Evolutionary conservation across 768 basidiomycete species (phyloP), one percentile per base, ranked within the genome.

Genomic region (Boletus rubroflammeus): DNA sequence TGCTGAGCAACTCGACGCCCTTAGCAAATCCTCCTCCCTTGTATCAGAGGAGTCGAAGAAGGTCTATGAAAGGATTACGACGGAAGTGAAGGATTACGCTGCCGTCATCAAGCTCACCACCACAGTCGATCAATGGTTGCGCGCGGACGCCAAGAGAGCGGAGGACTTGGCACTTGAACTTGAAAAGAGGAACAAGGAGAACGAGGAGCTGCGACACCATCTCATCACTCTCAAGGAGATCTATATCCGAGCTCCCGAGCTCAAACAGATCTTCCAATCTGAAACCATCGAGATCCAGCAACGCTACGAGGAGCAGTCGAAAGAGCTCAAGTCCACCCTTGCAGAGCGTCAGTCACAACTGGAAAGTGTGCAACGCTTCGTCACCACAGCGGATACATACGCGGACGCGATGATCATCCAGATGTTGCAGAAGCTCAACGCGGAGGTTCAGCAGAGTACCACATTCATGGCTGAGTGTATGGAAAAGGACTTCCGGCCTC

Each of bases 261-360:
- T 53, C 31, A 47, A 58, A 14, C 51, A 59, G 9, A 50, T 59
- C 10, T 59, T 59, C 48, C 51, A 51, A 17, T 59, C 56, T 23
- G 32, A 58, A 32, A 50, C 48, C 3, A 19, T 59, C 46, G 48
- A 59, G 17, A 47, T 51, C 15, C 35, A 35, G 21, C 39, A 8
- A 41, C 56, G 25, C 14, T 19, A 31, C 10, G 56, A 59, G 15
- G 38, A 53, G 9, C 26, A 59, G 28, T 38, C 39, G 11, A 26
- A 3, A 17, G 21, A 5, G 32, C 13, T 54, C 40, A 35, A 25
- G n/a, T 13, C 26, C 32, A 28, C 53, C 17, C 32, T 50, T 21
- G 36, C 26, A 15, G 55, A 57, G 17, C 41, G 38, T 21, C 55
- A 41, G 25, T 32, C 39, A 34, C 57, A 54, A 11, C 34, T 60